Evolutionary conservation across 106 monocot genomes (phyloP).

Genomic region (Platanthera zijinensis): DNA sequence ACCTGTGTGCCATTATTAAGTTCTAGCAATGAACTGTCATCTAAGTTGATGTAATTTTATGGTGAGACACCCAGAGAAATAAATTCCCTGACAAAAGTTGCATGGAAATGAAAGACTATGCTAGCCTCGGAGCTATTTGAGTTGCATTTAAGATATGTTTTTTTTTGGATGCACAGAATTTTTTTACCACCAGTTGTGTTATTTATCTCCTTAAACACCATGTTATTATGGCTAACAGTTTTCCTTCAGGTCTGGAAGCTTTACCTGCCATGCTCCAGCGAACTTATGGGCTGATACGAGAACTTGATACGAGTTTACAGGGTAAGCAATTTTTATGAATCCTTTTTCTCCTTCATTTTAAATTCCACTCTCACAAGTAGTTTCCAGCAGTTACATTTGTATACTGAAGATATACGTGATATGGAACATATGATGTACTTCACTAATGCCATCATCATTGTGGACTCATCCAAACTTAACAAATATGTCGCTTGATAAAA

Average conservation of each 20-base stretch:
- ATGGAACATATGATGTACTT: neutral
- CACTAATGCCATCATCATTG: neutral
- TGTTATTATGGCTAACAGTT: neutral
- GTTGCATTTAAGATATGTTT: neutral
- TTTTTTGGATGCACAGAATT: neutral
- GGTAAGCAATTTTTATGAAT: conserved; percentile 19
- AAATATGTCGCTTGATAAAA: neutral
- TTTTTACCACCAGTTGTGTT: neutral
- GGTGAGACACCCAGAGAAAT: neutral
- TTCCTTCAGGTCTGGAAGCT: conserved; percentile 53
- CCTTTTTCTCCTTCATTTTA: neutral
- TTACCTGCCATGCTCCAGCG: conserved; percentile 61
- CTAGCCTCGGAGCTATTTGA: neutral
- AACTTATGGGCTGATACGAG: conserved; percentile 52
- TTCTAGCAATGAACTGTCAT: neutral
- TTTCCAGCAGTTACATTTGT: neutral
- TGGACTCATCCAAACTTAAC: neutral
- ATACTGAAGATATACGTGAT: neutral
- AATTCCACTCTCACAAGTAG: neutral
- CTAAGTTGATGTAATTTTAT: neutral
- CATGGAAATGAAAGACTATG: neutral
- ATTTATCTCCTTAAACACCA: neutral
- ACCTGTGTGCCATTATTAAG: neutral
- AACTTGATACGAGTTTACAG: conserved; percentile 65
- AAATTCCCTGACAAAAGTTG: neutral